Percentiles rank a stretch among this genome's conserved stretches.
Evolutionary conservation across 1,139 yeast genomes (phyloP).

Genomic region (Magnusiomyces tetraspermus): DNA sequence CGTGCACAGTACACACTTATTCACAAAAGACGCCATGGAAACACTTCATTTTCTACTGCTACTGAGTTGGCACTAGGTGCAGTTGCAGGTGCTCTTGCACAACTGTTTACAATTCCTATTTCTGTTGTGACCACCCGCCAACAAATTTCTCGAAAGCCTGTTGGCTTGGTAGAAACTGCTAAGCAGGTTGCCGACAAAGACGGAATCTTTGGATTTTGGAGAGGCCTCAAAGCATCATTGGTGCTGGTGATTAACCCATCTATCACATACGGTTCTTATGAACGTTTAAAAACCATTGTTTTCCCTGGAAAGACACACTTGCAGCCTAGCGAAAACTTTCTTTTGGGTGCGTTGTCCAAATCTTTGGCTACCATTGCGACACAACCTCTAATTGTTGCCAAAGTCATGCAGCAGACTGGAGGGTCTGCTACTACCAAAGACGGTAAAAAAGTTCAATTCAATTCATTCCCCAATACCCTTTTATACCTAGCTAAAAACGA

Average conservation of each 20-base stretch:
- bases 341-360: constrained; percentile 71
- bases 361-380: constrained; percentile 72
- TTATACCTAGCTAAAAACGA: constrained; percentile 41
- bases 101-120: constrained; percentile 73
- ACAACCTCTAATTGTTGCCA: constrained; percentile 78
- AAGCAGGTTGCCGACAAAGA: constrained; percentile 54
- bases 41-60: constrained; percentile 42
- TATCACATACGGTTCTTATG: constrained; percentile 77
- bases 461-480: constrained; percentile 47
- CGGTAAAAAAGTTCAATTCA: constrained; percentile 30
- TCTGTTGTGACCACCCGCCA: constrained; percentile 78
- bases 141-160: constrained; percentile 41
- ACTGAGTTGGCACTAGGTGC: constrained; percentile 76
- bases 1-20: constrained; percentile 48
- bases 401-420: constrained; percentile 65
- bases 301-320: constrained; percentile 42
- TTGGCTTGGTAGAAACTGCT: constrained; percentile 39
- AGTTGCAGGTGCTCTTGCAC: constrained; percentile 76
- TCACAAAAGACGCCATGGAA: constrained; percentile 42
- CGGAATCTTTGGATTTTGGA: constrained; percentile 70
- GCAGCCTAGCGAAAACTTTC: constrained; percentile 58
- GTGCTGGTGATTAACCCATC: constrained; percentile 78
- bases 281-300: constrained; percentile 51
- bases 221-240: constrained; percentile 72
- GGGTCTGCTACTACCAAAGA: constrained; percentile 22